These are phyloP conservation scores for Drosera capensis DNA, from an alignment of 148 eudicot genomes.

Conservation along the genomic window DNA sequence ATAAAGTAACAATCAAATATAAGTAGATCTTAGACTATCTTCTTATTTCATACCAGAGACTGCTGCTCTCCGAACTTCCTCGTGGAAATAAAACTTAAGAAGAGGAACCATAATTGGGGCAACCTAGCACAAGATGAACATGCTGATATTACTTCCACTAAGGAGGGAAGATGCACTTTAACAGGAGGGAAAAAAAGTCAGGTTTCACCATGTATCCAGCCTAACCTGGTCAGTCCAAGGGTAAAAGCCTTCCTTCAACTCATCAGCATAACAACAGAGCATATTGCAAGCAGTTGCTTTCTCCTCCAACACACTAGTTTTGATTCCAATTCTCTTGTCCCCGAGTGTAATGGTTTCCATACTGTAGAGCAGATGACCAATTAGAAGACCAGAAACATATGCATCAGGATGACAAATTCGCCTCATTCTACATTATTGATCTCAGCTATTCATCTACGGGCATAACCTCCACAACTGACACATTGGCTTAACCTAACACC, in stretches of 20 bases:
- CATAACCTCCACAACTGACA: no score
- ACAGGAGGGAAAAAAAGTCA: background rate
- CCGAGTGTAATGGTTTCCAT: conserved; percentile 99
- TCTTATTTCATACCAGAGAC: conserved; percentile 54
- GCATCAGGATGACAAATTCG: background rate
- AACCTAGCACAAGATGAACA: conserved; percentile 34
- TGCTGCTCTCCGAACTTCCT: conserved; percentile 94
- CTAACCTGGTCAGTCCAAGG: conserved; percentile 99
- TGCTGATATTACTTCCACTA: background rate
- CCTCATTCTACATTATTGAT: no score
- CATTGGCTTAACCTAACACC: no score
- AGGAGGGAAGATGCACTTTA: no score
- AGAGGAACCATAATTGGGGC: conserved; percentile 92
- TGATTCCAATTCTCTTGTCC: conserved; percentile 93
- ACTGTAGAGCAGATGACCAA: conserved; percentile 28
- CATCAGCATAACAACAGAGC: conserved; percentile 97
- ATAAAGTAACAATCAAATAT: background rate
- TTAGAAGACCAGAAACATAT: background rate
- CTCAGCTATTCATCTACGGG: no score
- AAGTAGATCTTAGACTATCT: background rate
- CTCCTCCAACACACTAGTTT: conserved; percentile 96
- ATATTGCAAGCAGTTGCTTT: conserved; percentile 99
- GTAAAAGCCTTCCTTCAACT: conserved; percentile 91
- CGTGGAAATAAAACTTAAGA: conserved; percentile 90
- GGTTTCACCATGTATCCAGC: background rate